Evolutionary conservation across 2,329 filamentous ascomycete genomes (phyloP).

Genomic region (Aspergillus fructus): DNA sequence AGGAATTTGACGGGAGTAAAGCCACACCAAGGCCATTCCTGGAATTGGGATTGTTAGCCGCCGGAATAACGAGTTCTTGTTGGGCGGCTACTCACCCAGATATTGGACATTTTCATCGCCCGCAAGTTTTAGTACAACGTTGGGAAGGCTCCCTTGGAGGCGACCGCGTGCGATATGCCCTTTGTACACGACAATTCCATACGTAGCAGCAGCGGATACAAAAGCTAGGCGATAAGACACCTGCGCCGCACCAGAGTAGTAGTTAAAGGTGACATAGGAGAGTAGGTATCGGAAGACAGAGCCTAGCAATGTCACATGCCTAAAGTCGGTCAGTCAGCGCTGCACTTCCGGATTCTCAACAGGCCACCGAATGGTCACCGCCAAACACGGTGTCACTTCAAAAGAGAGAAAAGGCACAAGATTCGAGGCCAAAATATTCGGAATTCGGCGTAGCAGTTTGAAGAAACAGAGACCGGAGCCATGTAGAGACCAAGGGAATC

Average conservation of each 20-base stretch:
- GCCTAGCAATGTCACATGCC: constrained; percentile 82
- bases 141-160: constrained; percentile 64
- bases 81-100: constrained; percentile 64
- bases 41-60: constrained; percentile 13
- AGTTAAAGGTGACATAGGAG: constrained; percentile 88
- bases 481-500: constrained; percentile 6
- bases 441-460: background rate
- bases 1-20: constrained; percentile 83
- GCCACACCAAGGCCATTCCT: constrained; percentile 96
- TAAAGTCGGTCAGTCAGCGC: constrained; percentile 44
- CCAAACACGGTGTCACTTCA: background rate
- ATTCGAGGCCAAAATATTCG: background rate
- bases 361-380: background rate
- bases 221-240: constrained; percentile 91
- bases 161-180: constrained; percentile 83
- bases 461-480: background rate
- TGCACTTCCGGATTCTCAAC: background rate
- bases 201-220: constrained; percentile 82
- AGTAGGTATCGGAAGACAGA: constrained; percentile 78
- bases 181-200: constrained; percentile 99
- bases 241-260: constrained; percentile 70
- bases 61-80: background rate
- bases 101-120: constrained; percentile 98
- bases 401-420: background rate
- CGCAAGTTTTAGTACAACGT: constrained; percentile 65